Evolutionary conservation across 2,329 filamentous ascomycete species (phyloP).

Genomic region (Erysiphe neolycopersici): DNA sequence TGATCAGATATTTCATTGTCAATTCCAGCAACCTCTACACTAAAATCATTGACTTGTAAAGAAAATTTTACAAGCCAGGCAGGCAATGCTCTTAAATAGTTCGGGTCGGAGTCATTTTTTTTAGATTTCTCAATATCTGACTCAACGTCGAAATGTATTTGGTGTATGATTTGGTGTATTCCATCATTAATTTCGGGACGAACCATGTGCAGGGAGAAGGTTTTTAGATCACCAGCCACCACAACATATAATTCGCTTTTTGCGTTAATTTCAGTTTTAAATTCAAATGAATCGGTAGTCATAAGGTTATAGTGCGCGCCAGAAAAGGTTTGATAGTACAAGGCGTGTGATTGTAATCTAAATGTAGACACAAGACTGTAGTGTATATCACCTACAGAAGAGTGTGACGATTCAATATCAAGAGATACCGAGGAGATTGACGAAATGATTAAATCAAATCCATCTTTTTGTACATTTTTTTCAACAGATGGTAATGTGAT

Average conservation of each 20-base stretch:
- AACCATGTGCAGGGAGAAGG: constrained; percentile 70
- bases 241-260: constrained; percentile 66
- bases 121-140: constrained; percentile 27
- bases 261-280: constrained; percentile 64
- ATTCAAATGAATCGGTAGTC: constrained; percentile 63
- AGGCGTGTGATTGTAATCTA: constrained; percentile 57
- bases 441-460: constrained; percentile 87
- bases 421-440: constrained; percentile 82
- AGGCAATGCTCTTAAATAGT: constrained; percentile 54
- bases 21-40: constrained; percentile 68
- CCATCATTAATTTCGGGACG: constrained; percentile 82
- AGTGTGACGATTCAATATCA: constrained; percentile 91
- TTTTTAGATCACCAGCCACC: constrained; percentile 54
- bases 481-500: constrained; percentile 65
- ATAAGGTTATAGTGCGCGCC: constrained; percentile 68
- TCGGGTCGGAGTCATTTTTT: constrained; percentile 26
- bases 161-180: constrained; percentile 67
- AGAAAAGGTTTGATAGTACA: constrained; percentile 81
- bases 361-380: constrained; percentile 68
- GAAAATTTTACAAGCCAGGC: constrained; percentile 64
- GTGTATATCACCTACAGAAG: constrained; percentile 53
- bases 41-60: constrained; percentile 70
- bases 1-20: constrained; percentile 63
- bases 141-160: constrained; percentile 46
- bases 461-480: constrained; percentile 35